These are phyloP conservation scores for Stylosanthes scabra DNA, from an alignment of 331 rosid genomes.

Conservation along the genomic window DNA sequence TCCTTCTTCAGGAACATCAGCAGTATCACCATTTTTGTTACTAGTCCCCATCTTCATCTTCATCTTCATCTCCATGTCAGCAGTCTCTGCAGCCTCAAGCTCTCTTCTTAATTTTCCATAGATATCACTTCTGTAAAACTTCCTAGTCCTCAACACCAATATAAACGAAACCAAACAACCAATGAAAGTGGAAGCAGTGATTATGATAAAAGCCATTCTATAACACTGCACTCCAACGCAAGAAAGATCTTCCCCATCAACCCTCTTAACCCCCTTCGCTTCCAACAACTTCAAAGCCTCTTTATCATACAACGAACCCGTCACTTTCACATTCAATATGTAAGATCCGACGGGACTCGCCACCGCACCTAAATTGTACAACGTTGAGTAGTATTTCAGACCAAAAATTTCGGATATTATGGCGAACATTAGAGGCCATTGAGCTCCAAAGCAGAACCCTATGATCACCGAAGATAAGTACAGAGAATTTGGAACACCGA, in stretches of 20 bases:
- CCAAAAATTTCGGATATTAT: slow-evolving; percentile 61
- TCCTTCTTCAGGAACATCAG: neutral
- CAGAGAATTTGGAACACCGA: slow-evolving; percentile 68
- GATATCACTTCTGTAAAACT: slow-evolving; percentile 66
- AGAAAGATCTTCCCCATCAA: slow-evolving; percentile 54
- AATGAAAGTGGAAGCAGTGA: slow-evolving; percentile 54
- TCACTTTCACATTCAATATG: slow-evolving; percentile 64
- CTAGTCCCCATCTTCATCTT: neutral
- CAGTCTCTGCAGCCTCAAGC: slow-evolving; percentile 31
- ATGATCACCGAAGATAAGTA: slow-evolving; percentile 69
- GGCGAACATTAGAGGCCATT: slow-evolving; percentile 46
- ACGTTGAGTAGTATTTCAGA: slow-evolving; percentile 59
- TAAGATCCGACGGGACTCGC: slow-evolving; percentile 61
- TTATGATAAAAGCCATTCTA: slow-evolving; percentile 62
- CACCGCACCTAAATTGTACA: slow-evolving; percentile 44
- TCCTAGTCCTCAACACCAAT: slow-evolving; percentile 68
- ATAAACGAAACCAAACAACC: slow-evolving; percentile 61
- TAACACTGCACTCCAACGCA: slow-evolving; percentile 68
- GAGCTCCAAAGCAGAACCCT: slow-evolving; percentile 70
- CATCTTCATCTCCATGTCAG: no score
- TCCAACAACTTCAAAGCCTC: slow-evolving; percentile 64
- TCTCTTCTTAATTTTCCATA: slow-evolving; percentile 61
- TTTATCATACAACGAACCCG: slow-evolving; percentile 67
- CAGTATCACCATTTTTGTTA: neutral
- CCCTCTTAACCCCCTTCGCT: slow-evolving; percentile 46